Conservation (phyloP, 2,329 filamentous ascomycete species). For the Fusarium sp. region DNA sequence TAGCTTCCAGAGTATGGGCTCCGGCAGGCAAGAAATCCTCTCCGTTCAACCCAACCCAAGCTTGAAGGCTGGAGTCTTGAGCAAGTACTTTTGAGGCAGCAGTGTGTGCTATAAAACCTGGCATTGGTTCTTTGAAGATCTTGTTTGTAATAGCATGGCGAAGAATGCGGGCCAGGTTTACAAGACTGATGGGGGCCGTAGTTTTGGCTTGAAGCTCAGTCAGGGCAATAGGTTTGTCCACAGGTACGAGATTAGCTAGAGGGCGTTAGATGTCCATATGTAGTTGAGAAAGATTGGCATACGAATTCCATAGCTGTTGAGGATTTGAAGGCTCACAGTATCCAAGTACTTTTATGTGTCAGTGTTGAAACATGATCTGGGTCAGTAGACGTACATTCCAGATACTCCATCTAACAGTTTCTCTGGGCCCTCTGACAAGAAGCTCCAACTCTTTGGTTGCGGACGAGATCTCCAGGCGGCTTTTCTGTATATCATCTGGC, state of each 20-base stretch:
- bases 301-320: slow-evolving; percentile 66
- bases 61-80: slow-evolving; percentile 61
- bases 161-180: slow-evolving; percentile 65
- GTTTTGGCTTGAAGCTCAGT: slow-evolving; percentile 61
- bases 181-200: slow-evolving; percentile 54
- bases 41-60: slow-evolving; percentile 68
- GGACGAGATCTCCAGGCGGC: slow-evolving; percentile 62
- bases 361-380: slow-evolving; percentile 14
- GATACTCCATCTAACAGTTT: slow-evolving; percentile 65
- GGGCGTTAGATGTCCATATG: background rate
- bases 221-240: slow-evolving; percentile 60
- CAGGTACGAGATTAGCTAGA: slow-evolving; percentile 64
- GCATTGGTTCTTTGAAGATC: slow-evolving; percentile 66
- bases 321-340: slow-evolving; percentile 63
- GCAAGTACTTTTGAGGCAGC: slow-evolving; percentile 65
- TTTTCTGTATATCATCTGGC: slow-evolving; percentile 60
- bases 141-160: slow-evolving; percentile 70
- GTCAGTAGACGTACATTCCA: slow-evolving; percentile 60
- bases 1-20: slow-evolving; percentile 60
- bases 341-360: slow-evolving; percentile 60
- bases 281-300: slow-evolving; percentile 27
- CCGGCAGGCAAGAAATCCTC: slow-evolving; percentile 67
- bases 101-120: slow-evolving; percentile 67
- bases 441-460: slow-evolving; percentile 63
- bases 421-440: slow-evolving; percentile 64